These are phyloP conservation scores for Gloeostereum incarnatum DNA, from an alignment of 768 basidiomycete genomes.

Conservation along the genomic window DNA sequence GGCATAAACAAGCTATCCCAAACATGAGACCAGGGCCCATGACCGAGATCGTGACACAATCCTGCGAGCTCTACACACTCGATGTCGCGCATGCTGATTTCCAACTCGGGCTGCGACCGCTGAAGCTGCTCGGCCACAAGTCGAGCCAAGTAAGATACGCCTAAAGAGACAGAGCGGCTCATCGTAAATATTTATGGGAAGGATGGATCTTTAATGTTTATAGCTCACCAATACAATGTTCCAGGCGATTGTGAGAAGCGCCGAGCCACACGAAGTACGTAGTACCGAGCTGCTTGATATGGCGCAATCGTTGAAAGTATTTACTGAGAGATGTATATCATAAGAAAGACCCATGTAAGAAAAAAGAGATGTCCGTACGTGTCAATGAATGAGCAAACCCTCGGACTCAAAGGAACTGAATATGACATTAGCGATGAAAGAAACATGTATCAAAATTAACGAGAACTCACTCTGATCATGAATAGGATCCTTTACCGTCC, in stretches of 20 bases:
- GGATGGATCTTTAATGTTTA: no score
- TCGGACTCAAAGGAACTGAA: conserved; percentile 27
- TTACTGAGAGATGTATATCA: conserved; percentile 35
- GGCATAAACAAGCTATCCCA: conserved; percentile 77
- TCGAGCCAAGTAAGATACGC: conserved; percentile 68
- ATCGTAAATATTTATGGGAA: conserved; percentile 1
- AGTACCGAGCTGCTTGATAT: conserved; percentile 75
- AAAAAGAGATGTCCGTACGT: conserved; percentile 37
- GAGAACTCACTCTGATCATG: conserved; percentile 28
- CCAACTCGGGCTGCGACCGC: conserved; percentile 47
- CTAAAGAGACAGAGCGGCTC: no score
- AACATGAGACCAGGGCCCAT: conserved; percentile 82
- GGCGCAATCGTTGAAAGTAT: conserved; percentile 70
- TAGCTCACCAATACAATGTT: conserved; percentile 77
- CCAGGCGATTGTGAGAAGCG: conserved; percentile 76
- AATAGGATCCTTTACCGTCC: conserved; percentile 25
- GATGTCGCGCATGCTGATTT: no score
- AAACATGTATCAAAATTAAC: background rate
- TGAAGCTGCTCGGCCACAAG: conserved; percentile 49
- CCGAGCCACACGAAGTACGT: conserved; percentile 70
- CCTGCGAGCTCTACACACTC: conserved; percentile 75
- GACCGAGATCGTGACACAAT: conserved; percentile 76
- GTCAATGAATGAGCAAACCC: conserved; percentile 45
- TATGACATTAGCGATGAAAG: conserved; percentile 8
- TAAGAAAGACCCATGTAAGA: background rate